Base-by-base conservation (phyloP, 139 green algal species). In the Chlorella sp. region DNA sequence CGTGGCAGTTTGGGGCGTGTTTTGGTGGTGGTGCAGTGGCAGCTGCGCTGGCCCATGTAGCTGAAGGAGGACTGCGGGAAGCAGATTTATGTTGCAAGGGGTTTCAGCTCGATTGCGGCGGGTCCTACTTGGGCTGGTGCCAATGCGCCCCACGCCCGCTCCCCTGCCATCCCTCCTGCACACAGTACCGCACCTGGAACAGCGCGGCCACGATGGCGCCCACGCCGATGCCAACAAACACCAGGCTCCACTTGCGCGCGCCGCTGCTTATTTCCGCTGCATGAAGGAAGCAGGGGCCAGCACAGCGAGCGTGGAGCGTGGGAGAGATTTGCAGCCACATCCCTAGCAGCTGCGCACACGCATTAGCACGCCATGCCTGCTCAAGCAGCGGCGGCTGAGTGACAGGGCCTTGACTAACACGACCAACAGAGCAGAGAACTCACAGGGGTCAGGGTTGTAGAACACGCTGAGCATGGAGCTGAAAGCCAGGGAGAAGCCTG, bases 161-260 rank as follows among this genome's bases (percentile, higher is more conserved):
- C 46, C 46, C 46, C 7, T 7, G 11, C 46, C 46, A 54, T 11
- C 46, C 7, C 7, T 11, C 7, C 46, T 11, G 8, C 7, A 7
- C 58, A 0, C 40, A 28, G 8, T 14, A 28, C 78, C 62, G 69
- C 64, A 85, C 85, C 87, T 93, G 90, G 51, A 88, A 34, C 28
- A 86, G 9, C 3, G 88, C 73, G 0, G 79, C 34, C 0, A 94
- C 41, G 36, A 96, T 70, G 22, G 87, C 79, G 13, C 76, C 90
- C 3, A 86, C 74, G 0, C 90, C 94, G n/a, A 96, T 91, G 34
- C 88, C 86, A 51, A 91, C 89, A 81, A 97, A 96, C 36, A 94
- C 90, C n/a, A 90, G 82, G 74, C 68, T 88, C 88, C 92, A 95
- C 84, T 90, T 92, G 24, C 54, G 76, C 22, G 87, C 88, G 46